These are phyloP conservation scores for Acacia pycnantha DNA, from an alignment of 331 rosid genomes.

Conservation along the genomic window DNA sequence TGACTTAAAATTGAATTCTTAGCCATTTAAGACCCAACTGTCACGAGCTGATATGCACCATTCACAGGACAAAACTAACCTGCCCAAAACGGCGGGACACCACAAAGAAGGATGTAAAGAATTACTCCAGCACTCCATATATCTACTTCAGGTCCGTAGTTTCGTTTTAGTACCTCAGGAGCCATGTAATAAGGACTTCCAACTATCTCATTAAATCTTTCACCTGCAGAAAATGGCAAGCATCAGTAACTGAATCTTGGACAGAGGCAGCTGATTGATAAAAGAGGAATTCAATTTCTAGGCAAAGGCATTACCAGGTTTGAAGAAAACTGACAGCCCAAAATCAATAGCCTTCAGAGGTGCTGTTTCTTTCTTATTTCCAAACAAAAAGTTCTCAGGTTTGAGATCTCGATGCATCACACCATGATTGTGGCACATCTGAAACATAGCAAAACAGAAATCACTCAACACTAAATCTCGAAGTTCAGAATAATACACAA, in stretches of 20 bases:
- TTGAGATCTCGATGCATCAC: conserved; percentile 26
- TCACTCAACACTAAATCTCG: neutral
- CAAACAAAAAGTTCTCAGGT: conserved; percentile 26
- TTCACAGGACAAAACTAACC: conserved; percentile 41
- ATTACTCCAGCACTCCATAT: conserved; percentile 86
- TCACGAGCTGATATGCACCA: neutral
- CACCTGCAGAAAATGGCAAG: conserved; percentile 42
- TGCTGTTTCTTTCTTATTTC: conserved; percentile 14
- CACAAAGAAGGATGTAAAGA: conserved; percentile 72
- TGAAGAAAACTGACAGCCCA: conserved; percentile 25
- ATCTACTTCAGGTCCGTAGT: conserved; percentile 68
- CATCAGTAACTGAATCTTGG: neutral
- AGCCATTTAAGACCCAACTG: neutral
- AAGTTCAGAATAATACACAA: neutral
- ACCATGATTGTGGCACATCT: conserved; percentile 24
- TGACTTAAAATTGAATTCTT: neutral
- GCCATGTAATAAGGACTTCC: conserved; percentile 90
- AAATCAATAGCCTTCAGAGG: conserved; percentile 24
- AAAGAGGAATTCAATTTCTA: conserved; percentile 1
- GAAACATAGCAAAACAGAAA: conserved; percentile 26
- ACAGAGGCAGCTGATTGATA: neutral
- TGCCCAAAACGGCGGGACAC: conserved; percentile 85
- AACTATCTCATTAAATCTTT: conserved; percentile 60
- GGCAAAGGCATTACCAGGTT: conserved; percentile 24
- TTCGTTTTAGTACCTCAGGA: conserved; percentile 70